phyloP scores from a whole-genome alignment of 23 red algal genomes.

The Gracilariopsis chorda region DNA sequence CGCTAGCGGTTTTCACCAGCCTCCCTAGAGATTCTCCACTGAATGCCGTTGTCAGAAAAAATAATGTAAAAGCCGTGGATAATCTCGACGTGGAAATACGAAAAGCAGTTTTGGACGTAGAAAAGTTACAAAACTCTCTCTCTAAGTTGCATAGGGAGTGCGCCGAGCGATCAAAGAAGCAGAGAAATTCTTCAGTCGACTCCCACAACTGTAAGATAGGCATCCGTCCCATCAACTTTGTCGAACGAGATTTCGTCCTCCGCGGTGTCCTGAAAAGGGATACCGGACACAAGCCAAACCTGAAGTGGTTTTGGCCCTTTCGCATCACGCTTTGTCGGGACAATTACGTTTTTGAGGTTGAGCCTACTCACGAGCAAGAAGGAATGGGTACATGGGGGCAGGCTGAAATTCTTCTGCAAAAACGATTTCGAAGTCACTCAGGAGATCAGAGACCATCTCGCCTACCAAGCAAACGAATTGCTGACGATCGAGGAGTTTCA shows the following conservation, averaged over 20 bases:
- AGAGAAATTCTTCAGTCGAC: not conserved
- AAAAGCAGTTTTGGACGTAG: not conserved
- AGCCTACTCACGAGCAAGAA: too few relatives aligned
- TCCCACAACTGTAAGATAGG: not conserved
- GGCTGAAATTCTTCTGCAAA: too few relatives aligned
- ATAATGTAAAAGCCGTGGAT: not conserved
- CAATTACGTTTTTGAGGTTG: too few relatives aligned
- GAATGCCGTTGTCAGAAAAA: not conserved
- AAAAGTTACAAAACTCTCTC: not conserved
- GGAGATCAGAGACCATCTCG: too few relatives aligned
- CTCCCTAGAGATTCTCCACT: not conserved
- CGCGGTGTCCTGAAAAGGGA: too few relatives aligned
- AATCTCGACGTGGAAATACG: not conserved
- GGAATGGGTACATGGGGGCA: too few relatives aligned
- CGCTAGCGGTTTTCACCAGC: not conserved
- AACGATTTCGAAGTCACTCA: too few relatives aligned
- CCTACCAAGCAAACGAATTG: too few relatives aligned
- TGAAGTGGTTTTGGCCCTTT: too few relatives aligned
- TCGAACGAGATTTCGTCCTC: conserved; percentile 17
- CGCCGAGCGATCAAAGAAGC: not conserved
- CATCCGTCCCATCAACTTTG: not conserved
- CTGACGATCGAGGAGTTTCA: too few relatives aligned
- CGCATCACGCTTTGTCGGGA: too few relatives aligned
- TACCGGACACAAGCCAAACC: too few relatives aligned
- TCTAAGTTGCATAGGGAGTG: not conserved